phyloP scores from a whole-genome alignment of 805 yeast species.

The Cyberlindnera maritima region DNA sequence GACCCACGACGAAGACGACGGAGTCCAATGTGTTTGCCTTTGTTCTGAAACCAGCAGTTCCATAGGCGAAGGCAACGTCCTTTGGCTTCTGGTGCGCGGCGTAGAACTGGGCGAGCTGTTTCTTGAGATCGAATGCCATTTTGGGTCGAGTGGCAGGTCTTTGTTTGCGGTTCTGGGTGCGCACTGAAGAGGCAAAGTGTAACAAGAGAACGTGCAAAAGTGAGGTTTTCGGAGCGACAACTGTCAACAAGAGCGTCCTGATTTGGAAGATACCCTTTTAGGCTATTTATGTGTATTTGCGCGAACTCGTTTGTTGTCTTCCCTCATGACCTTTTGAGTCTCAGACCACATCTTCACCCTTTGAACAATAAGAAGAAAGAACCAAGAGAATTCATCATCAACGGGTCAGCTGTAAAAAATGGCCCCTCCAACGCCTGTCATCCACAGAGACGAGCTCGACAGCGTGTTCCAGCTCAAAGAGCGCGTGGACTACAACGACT shows the following conservation, averaged over 20 bases:
- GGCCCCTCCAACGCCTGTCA: constrained; percentile 53
- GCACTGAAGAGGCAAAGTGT: too few species aligned
- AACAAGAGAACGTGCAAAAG: too few species aligned
- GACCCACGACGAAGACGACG: constrained; percentile 80
- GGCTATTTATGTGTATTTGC: background rate
- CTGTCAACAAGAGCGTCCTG: background rate
- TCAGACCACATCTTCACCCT: too few species aligned
- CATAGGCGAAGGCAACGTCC: constrained; percentile 57
- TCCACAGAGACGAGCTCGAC: constrained; percentile 35
- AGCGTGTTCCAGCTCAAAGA: constrained; percentile 21
- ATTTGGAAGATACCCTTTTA: background rate
- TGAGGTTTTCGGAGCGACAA: too few species aligned
- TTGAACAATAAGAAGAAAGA: too few species aligned
- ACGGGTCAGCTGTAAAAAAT: too few species aligned
- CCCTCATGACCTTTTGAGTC: too few species aligned
- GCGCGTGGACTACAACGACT: constrained; percentile 17
- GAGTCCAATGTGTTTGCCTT: constrained; percentile 68
- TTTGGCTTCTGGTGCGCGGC: constrained; percentile 38
- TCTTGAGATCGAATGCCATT: constrained; percentile 15
- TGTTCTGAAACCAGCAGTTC: constrained; percentile 97
- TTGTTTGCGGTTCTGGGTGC: background rate
- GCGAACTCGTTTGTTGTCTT: background rate
- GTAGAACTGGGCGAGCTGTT: constrained; percentile 15
- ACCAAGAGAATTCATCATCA: too few species aligned
- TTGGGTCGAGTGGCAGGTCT: background rate